A percentile compares a stretch with the other conserved stretches of the same genome.
Evolutionary conservation across 306 rosid species (phyloP).

Genomic region (Fragaria iinumae): DNA sequence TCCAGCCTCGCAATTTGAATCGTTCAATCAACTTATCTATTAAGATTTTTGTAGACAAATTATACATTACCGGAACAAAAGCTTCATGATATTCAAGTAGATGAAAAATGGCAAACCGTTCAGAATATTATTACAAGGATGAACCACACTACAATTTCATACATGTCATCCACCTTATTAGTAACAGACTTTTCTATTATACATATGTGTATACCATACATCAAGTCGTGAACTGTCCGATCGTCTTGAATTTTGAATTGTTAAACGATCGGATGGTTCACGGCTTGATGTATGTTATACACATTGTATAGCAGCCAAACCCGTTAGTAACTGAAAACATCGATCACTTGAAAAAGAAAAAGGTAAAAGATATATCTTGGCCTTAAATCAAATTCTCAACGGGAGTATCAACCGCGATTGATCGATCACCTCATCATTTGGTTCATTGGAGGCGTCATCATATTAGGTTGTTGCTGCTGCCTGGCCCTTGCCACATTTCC

Average conservation of each 20-base stretch:
- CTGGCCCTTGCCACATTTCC: slow-evolving; percentile 12
- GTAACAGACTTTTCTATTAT: background rate
- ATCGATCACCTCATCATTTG: slow-evolving; percentile 12
- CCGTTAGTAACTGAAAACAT: background rate
- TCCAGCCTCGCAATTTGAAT: slow-evolving; percentile 1
- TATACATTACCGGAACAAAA: slow-evolving; percentile 1
- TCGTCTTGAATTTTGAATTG: too few relatives aligned
- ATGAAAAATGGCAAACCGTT: too few relatives aligned
- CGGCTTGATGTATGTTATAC: too few relatives aligned
- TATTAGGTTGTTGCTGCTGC: slow-evolving; percentile 9
- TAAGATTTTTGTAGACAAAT: background rate
- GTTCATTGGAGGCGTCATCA: slow-evolving; percentile 9
- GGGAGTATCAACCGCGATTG: background rate
- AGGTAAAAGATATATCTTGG: background rate
- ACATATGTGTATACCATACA: too few relatives aligned
- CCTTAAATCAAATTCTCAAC: slow-evolving; percentile 13
- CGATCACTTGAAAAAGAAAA: background rate
- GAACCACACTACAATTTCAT: background rate
- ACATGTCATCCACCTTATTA: background rate
- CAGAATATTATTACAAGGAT: background rate
- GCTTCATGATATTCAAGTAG: background rate
- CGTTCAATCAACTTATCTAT: background rate
- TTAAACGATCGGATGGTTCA: too few relatives aligned
- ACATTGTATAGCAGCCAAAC: too few relatives aligned
- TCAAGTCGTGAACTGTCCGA: too few relatives aligned